Evolutionary conservation across 2,329 filamentous ascomycete genomes (phyloP).

Genomic region (Sclerotinia minor): DNA sequence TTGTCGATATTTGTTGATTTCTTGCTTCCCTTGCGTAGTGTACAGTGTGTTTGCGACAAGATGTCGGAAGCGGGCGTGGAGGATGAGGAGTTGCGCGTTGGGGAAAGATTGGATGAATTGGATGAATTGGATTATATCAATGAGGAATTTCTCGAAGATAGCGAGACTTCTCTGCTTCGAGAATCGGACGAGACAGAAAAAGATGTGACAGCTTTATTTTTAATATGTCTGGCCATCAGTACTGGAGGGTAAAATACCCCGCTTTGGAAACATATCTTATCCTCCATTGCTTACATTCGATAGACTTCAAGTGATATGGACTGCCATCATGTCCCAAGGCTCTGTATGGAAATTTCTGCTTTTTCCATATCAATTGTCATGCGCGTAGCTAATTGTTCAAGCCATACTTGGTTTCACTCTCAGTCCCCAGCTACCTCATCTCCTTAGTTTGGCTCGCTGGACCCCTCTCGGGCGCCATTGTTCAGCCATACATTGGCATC

Average conservation of each 20-base stretch:
- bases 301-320: conserved; percentile 27
- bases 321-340: conserved; percentile 26
- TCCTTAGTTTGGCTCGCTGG: conserved; percentile 58
- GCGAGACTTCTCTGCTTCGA: conserved; percentile 13
- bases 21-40: neutral
- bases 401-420: conserved; percentile 46
- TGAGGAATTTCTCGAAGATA: conserved; percentile 7
- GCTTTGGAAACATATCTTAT: neutral
- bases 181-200: neutral
- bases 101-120: neutral
- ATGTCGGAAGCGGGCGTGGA: neutral
- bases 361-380: neutral
- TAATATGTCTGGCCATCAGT: conserved; percentile 22
- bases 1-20: neutral
- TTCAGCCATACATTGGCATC: conserved; percentile 55
- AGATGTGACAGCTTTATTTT: neutral
- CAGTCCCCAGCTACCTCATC: conserved; percentile 52
- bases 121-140: conserved; percentile 13
- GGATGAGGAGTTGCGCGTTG: neutral
- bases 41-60: neutral
- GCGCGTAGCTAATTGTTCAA: conserved; percentile 10
- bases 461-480: conserved; percentile 52
- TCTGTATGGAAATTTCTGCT: conserved; percentile 19
- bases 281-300: conserved; percentile 2
- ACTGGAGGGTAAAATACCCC: conserved; percentile 21